Conservation (phyloP, 2,329 filamentous ascomycete species). For the Beauveria sp. region DNA sequence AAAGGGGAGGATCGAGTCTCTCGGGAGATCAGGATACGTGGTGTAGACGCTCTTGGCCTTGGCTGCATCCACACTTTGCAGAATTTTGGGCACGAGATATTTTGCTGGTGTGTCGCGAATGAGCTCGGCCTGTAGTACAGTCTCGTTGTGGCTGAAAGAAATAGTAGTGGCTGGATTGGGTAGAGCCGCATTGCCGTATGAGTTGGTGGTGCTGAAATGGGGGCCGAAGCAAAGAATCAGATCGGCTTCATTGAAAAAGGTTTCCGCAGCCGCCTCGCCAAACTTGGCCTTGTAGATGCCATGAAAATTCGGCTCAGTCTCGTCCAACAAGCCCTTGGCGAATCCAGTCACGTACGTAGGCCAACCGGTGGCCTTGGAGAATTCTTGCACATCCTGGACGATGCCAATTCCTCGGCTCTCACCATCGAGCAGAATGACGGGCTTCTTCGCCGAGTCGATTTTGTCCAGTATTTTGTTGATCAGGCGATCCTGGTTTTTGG, state of each 20-base stretch:
- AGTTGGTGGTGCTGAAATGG: conserved; percentile 39
- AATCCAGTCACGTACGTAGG: conserved; percentile 40
- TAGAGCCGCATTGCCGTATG: conserved; percentile 28
- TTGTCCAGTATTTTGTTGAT: conserved; percentile 29
- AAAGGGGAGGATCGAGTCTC: conserved; percentile 16
- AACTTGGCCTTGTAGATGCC: conserved; percentile 40
- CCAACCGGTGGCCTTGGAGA: conserved; percentile 35
- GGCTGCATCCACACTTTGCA: conserved; percentile 17
- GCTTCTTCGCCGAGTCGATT: conserved; percentile 37
- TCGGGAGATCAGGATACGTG: conserved; percentile 21
- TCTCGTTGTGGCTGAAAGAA: conserved; percentile 24
- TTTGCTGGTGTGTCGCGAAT: conserved; percentile 22
- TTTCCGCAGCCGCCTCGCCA: conserved; percentile 25
- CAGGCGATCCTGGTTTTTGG: conserved; percentile 19
- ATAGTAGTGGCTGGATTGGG: conserved; percentile 27
- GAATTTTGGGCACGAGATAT: conserved; percentile 16
- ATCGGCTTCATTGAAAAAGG: conserved; percentile 34
- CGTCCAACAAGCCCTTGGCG: conserved; percentile 43
- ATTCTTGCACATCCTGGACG: conserved; percentile 30
- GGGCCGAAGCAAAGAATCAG: conserved; percentile 39
- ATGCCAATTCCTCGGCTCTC: conserved; percentile 36
- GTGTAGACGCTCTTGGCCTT: conserved; percentile 18
- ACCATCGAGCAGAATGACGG: conserved; percentile 45
- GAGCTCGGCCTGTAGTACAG: conserved; percentile 23
- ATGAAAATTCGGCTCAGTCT: conserved; percentile 37